These are phyloP conservation scores for Xylogone sp. DNA, from an alignment of 2,329 filamentous ascomycete genomes.

Conservation along the genomic window DNA sequence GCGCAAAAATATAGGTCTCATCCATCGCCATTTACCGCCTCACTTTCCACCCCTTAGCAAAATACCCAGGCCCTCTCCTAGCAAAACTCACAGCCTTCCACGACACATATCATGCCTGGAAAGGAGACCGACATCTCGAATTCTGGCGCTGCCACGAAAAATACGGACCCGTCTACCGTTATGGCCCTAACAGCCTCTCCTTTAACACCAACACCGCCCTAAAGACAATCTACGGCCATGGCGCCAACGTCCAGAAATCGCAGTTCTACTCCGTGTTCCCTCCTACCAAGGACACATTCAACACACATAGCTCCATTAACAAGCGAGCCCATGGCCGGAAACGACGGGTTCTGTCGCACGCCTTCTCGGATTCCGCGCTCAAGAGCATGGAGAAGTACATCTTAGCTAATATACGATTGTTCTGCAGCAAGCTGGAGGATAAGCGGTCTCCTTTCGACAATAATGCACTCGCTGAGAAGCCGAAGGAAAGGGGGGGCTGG, in stretches of 20 bases:
- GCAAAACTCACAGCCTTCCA: constrained; percentile 62
- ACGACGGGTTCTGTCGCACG: constrained; percentile 59
- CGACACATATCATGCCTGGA: constrained; percentile 70
- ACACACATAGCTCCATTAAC: constrained; percentile 70
- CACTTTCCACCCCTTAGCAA: constrained; percentile 61
- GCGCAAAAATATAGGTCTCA: neutral
- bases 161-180: constrained; percentile 72
- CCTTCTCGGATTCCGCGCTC: constrained; percentile 43
- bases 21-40: constrained; percentile 45
- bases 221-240: constrained; percentile 63
- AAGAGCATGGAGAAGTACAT: constrained; percentile 29
- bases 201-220: constrained; percentile 70
- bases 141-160: constrained; percentile 66
- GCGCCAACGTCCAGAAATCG: constrained; percentile 61
- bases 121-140: constrained; percentile 70
- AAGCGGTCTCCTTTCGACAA: neutral
- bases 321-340: constrained; percentile 67
- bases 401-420: constrained; percentile 40
- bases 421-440: constrained; percentile 51
- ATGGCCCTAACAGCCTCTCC: constrained; percentile 72
- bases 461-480: constrained; percentile 14
- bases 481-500: constrained; percentile 39
- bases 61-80: constrained; percentile 61
- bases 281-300: constrained; percentile 59
- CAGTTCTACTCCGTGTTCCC: constrained; percentile 73